phyloP scores from a whole-genome alignment of 208 protist species.

The Herpetomonas tarakana region DNA sequence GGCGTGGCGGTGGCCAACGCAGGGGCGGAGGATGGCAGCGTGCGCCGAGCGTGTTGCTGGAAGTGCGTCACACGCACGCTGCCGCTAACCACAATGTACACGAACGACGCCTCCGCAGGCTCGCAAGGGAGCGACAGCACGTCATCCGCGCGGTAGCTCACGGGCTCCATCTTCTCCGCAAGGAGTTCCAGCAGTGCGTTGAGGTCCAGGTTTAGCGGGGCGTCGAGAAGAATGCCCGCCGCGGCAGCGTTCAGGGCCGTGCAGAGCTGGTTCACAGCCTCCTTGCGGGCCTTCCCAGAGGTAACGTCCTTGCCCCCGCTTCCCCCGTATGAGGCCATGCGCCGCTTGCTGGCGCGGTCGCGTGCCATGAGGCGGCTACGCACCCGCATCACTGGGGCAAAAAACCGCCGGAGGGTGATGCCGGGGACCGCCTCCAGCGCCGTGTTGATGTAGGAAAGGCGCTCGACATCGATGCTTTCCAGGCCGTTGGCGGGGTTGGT shows the following conservation, averaged over 20 bases:
- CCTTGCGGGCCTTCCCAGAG: conserved; percentile 30
- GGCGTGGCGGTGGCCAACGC: conserved; percentile 9
- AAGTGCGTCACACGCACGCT: conserved; percentile 56
- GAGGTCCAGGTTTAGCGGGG: conserved; percentile 43
- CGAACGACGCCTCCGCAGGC: conserved; percentile 63
- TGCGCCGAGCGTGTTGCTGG: conserved; percentile 38
- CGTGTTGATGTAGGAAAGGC: conserved; percentile 80
- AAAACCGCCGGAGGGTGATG: conserved; percentile 55
- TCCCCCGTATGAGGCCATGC: conserved; percentile 17
- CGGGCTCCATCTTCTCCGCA: conserved; percentile 40
- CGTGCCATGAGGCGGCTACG: conserved; percentile 40
- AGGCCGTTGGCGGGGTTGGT: neutral
- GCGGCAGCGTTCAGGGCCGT: conserved; percentile 45
- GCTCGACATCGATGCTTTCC: conserved; percentile 52
- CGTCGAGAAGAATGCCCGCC: conserved; percentile 37
- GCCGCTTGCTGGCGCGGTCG: conserved; percentile 25
- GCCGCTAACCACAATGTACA: conserved; percentile 72
- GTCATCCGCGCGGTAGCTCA: conserved; percentile 52
- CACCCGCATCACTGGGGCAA: conserved; percentile 66
- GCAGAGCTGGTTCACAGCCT: conserved; percentile 40
- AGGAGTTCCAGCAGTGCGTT: conserved; percentile 44
- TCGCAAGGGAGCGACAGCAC: conserved; percentile 72
- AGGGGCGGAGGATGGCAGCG: conserved; percentile 8
- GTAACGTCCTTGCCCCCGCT: conserved; percentile 9
- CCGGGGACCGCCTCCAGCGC: conserved; percentile 69